A percentile compares a stretch with the other conserved stretches of the same genome.
phyloP scores from a whole-genome alignment of 2,329 filamentous ascomycete species.

The Penicillium decumbens region DNA sequence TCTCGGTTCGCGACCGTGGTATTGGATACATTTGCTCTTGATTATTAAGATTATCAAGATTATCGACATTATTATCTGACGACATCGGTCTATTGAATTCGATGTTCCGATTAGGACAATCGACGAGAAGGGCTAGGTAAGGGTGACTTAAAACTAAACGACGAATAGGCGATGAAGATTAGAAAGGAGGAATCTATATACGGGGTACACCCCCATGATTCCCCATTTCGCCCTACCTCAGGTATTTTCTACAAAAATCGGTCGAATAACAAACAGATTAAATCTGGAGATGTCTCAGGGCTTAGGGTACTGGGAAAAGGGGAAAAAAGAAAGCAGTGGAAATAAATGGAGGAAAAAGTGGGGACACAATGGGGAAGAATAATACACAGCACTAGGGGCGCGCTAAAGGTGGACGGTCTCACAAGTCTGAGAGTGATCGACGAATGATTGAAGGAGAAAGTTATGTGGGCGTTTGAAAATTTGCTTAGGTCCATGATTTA shows the following conservation, averaged over 20 bases:
- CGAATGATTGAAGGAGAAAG: slow-evolving; percentile 13
- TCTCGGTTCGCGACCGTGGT: too few relatives aligned
- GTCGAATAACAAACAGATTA: background rate
- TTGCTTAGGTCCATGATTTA: slow-evolving; percentile 4
- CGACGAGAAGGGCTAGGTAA: background rate
- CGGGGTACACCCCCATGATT: background rate
- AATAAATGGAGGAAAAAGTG: slow-evolving; percentile 9
- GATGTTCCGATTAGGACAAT: background rate
- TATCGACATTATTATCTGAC: background rate
- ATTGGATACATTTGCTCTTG: too few relatives aligned
- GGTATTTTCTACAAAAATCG: background rate
- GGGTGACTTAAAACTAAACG: background rate
- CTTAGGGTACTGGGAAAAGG: slow-evolving; percentile 7
- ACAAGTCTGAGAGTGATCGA: slow-evolving; percentile 21
- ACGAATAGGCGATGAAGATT: slow-evolving; percentile 8
- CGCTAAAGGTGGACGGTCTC: slow-evolving; percentile 24
- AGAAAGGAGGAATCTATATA: slow-evolving; percentile 9
- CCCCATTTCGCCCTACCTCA: slow-evolving; percentile 1
- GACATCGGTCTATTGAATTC: background rate
- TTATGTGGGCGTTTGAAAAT: slow-evolving; percentile 13
- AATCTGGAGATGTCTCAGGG: slow-evolving; percentile 10
- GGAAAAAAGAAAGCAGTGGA: background rate
- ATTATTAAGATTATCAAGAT: background rate
- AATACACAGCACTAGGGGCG: slow-evolving; percentile 20
- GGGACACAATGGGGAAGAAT: slow-evolving; percentile 15